Base-by-base conservation (phyloP, 1,139 yeast genomes). In the Lodderomyces beijingensis region DNA sequence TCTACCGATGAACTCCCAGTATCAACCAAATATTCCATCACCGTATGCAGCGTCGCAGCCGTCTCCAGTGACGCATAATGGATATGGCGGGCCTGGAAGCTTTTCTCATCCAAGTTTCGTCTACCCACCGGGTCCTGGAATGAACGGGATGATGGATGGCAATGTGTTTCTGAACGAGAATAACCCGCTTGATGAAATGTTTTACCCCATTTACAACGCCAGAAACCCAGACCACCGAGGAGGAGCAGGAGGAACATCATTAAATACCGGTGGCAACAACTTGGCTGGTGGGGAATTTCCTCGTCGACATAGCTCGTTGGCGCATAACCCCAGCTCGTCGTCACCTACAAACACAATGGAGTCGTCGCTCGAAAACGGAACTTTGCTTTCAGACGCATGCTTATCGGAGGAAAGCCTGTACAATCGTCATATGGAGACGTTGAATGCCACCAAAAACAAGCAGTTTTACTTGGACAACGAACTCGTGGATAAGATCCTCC, bases 181-280 rank as follows among this genome's bases (percentile, higher is more conserved):
- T 27, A 67, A 66, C 37, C 73, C 72, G 0, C 49, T 67, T 19
- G 74, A 65, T 31, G 70, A 64, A 18, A 47, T 61, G 2, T 52
- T 65, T 25, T 37, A 49, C 7, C 37, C 43, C 27, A 46, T 38
- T 28, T 39, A 40, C 24, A 23, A 23, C n/a, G 11, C 32, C 16
- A 23, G 27, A 21, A 6, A 14, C 19, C 17, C 18, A 21, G 17
- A 29, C 19, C 11, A 15, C 13, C n/a, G n/a, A n/a, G n/a, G n/a
- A n/a, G n/a, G n/a, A n/a, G n/a, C n/a, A n/a, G n/a, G n/a, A n/a
- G n/a, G n/a, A n/a, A n/a, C n/a, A n/a, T 21, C 26, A 15, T 29
- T 16, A 16, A 23, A 12, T 23, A 29, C 22, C 5, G n/a, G n/a
- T n/a, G n/a, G n/a, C n/a, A n/a, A n/a, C n/a, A n/a, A n/a, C n/a